phyloP scores from a whole-genome alignment of 2,329 filamentous ascomycete species.

The Fusarium sp. region DNA sequence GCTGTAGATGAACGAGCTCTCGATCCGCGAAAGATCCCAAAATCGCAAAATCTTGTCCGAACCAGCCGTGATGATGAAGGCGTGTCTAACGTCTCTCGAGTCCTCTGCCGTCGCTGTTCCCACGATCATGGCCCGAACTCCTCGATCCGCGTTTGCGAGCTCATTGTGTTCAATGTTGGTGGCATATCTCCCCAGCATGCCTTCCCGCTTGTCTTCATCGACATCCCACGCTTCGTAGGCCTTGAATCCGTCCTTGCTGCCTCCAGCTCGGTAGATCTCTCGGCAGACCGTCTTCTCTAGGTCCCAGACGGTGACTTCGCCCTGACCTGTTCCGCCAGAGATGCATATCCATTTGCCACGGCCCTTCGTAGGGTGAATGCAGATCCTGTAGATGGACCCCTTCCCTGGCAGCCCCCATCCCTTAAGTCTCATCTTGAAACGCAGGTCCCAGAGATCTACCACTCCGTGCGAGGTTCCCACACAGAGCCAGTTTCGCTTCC shows the following conservation, averaged over 20 bases:
- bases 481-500: slow-evolving; percentile 88
- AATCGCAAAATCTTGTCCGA: slow-evolving; percentile 92
- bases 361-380: slow-evolving; percentile 81
- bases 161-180: slow-evolving; percentile 75
- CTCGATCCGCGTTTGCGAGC: slow-evolving; percentile 68
- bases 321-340: slow-evolving; percentile 85
- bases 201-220: slow-evolving; percentile 88
- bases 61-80: slow-evolving; percentile 88
- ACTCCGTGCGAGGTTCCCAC: slow-evolving; percentile 94
- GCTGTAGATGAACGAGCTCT: slow-evolving; percentile 84
- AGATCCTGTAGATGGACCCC: slow-evolving; percentile 81
- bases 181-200: slow-evolving; percentile 88
- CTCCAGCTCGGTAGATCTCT: slow-evolving; percentile 84
- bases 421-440: slow-evolving; percentile 90
- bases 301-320: slow-evolving; percentile 96
- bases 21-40: slow-evolving; percentile 87
- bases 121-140: slow-evolving; percentile 80
- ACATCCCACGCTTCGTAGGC: slow-evolving; percentile 88
- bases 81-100: slow-evolving; percentile 78
- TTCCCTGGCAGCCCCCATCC: slow-evolving; percentile 89
- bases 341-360: slow-evolving; percentile 89
- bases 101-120: slow-evolving; percentile 79
- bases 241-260: slow-evolving; percentile 69
- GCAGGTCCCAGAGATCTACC: slow-evolving; percentile 93
- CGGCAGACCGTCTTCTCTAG: slow-evolving; percentile 89